Percentiles rank a stretch among this genome's conserved stretches.
Evolutionary conservation across 768 basidiomycete genomes (phyloP).

Genomic region (Lenzites betulinus): DNA sequence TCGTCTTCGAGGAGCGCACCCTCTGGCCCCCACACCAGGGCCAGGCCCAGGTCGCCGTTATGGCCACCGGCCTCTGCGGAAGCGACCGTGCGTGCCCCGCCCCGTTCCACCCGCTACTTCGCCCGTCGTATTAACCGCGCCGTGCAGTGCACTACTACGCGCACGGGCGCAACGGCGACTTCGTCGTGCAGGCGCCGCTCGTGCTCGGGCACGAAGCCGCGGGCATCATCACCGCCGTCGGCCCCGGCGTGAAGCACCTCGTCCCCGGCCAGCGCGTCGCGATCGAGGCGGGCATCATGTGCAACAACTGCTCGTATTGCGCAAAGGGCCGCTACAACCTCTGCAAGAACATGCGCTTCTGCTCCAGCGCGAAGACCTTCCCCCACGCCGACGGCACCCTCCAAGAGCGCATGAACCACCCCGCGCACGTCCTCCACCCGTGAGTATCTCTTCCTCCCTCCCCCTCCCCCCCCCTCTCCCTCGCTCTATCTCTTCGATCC

Average conservation of each 20-base stretch:
- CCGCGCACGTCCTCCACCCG: constrained; percentile 84
- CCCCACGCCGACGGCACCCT: constrained; percentile 94
- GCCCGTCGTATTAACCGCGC: constrained; percentile 2
- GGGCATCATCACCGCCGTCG: constrained; percentile 85
- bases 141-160: constrained; percentile 84
- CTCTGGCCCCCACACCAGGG: constrained; percentile 70
- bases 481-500: no score
- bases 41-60: constrained; percentile 79
- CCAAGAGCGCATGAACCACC: constrained; percentile 87
- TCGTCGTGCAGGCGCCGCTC: constrained; percentile 81
- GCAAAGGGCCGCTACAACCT: constrained; percentile 85
- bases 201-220: constrained; percentile 93
- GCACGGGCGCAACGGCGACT: constrained; percentile 91
- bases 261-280: constrained; percentile 85
- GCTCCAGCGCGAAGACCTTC: constrained; percentile 85
- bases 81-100: constrained; percentile 60
- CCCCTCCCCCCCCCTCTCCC: constrained; percentile 2
- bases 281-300: constrained; percentile 91
- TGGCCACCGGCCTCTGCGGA: constrained; percentile 89
- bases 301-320: constrained; percentile 73
- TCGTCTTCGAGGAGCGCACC: constrained; percentile 75
- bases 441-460: constrained; percentile 43
- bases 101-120: constrained; percentile 17
- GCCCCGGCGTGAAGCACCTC: constrained; percentile 64
- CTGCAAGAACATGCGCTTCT: constrained; percentile 88